Evolutionary conservation across 169 alveolate species (phyloP), one percentile per base, ranked within the genome.

Genomic region (Plasmodium chabaudi): DNA sequence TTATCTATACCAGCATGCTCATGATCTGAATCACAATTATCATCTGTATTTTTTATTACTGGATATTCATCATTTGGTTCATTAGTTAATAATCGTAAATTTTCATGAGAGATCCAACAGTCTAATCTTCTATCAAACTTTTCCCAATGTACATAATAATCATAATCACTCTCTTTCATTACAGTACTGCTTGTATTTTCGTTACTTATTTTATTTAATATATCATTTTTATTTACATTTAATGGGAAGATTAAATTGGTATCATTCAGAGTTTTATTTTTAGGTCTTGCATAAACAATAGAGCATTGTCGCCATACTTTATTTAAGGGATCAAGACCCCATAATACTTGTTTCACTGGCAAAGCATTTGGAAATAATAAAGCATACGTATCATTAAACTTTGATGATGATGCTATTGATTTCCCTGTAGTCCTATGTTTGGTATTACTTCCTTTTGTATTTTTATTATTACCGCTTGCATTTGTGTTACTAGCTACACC

Each of bases 1-100:
- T 96, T 98, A 82, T 98, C 99, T 94, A 97, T 92, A 17, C 95
- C 95, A 46, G 93, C 94, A 74, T 95, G 96, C 27, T 95, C 95
- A 60, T 93, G 95, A n/a, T 79, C 94, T 10, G 93, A 94, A 15
- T 63, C 95, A 23, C 70, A 92, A 23, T 71, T 89, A 10, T 88
- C 96, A 6, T 63, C 42, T 3, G 42, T 88, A 53, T 87, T 77
- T 25, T 89, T 89, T 61, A 68, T 89, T 46, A 87, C 91, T 0
- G 89, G 89, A 9, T 23, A 34, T 13, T 92, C 97, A 73, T 88
- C 94, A 63, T 64, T 70, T 39, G 96, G 97, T n/a, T 93, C 96
- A 70, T 90, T 91, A 44, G 91, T 96, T 73, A 94, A 68, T 27
- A 93, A 90, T 15, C 98, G 65, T 39, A 96, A n/a, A 39, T 94